Conservation (phyloP, 2,329 filamentous ascomycete genomes). For the Fusarium citri region DNA sequence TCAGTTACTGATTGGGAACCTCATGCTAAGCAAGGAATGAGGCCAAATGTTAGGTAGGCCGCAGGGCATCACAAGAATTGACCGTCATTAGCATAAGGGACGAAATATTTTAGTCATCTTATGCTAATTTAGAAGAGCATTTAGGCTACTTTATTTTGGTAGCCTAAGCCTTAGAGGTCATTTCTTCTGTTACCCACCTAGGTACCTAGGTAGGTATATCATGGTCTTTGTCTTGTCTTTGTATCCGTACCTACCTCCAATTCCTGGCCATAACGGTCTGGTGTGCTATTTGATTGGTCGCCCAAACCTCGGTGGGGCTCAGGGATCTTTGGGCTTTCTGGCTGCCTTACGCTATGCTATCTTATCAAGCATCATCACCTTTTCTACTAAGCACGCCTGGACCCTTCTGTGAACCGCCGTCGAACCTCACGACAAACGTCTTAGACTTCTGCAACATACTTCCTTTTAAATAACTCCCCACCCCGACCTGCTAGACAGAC, state of each 20-base stretch:
- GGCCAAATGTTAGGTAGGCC: no score
- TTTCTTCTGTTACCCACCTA: no score
- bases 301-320: conserved; percentile 42
- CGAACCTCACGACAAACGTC: conserved; percentile 20
- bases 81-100: no score
- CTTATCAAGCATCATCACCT: conserved; percentile 49
- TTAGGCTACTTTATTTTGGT: no score
- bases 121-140: no score
- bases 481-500: not conserved
- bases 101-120: no score
- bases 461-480: not conserved
- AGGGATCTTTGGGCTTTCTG: conserved; percentile 18
- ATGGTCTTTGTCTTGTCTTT: not conserved
- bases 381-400: conserved; percentile 39
- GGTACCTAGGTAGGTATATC: no score
- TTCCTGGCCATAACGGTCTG: not conserved
- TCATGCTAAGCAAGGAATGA: no score
- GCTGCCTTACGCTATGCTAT: conserved; percentile 46
- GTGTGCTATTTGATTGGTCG: conserved; percentile 18
- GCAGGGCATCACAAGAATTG: no score
- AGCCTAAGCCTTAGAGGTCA: no score
- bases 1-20: no score
- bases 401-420: conserved; percentile 29
- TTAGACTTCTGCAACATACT: not conserved
- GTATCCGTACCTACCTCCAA: not conserved